Conservation (phyloP, 495 filamentous ascomycete species). For the Rhypophila decipiens region DNA sequence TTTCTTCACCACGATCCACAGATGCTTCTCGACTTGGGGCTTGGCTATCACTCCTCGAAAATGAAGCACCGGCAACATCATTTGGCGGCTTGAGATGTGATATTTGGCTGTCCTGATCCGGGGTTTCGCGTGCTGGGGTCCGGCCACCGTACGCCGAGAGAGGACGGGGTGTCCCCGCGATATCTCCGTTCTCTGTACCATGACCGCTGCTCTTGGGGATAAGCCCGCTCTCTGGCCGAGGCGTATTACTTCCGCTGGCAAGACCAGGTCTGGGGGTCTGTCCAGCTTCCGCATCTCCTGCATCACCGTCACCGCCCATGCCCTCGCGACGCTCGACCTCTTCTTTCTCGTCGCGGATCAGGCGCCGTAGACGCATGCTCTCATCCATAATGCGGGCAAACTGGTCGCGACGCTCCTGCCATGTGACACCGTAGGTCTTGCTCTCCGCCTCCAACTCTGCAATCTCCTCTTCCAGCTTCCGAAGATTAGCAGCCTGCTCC, state of each 20-base stretch:
- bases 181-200: slow-evolving; percentile 33
- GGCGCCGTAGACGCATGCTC: slow-evolving; percentile 71
- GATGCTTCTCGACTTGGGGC: slow-evolving; percentile 29
- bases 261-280: slow-evolving; percentile 37
- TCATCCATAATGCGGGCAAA: slow-evolving; percentile 90
- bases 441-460: slow-evolving; percentile 79
- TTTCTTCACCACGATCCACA: slow-evolving; percentile 8
- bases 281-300: slow-evolving; percentile 34
- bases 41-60: slow-evolving; percentile 36
- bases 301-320: slow-evolving; percentile 72
- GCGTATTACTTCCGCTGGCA: slow-evolving; percentile 33
- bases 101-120: slow-evolving; percentile 18
- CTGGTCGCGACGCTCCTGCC: slow-evolving; percentile 78
- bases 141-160: slow-evolving; percentile 45
- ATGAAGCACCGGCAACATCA: slow-evolving; percentile 36
- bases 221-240: slow-evolving; percentile 32
- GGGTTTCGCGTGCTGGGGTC: slow-evolving; percentile 60
- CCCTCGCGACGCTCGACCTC: slow-evolving; percentile 69
- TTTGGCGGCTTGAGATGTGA: slow-evolving; percentile 34
- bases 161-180: slow-evolving; percentile 41
- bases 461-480: slow-evolving; percentile 81
- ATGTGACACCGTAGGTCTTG: slow-evolving; percentile 72
- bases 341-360: slow-evolving; percentile 95
- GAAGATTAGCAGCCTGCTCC: slow-evolving; percentile 72
- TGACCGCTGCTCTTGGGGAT: slow-evolving; percentile 16